phyloP scores from a whole-genome alignment of 2,329 filamentous ascomycete species.

The Aspergillus thermomutatus region DNA sequence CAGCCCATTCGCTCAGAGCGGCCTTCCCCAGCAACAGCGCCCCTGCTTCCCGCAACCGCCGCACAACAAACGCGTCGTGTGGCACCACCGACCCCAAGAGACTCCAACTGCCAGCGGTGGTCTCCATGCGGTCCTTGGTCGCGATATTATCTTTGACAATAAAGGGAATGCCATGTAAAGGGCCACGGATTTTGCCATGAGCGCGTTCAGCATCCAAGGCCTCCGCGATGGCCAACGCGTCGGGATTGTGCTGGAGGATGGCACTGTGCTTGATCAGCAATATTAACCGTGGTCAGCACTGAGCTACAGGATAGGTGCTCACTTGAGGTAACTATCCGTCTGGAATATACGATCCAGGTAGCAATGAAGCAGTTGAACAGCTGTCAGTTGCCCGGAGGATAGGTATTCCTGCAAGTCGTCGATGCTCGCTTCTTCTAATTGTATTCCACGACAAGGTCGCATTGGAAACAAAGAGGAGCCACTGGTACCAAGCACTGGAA shows the following conservation, averaged over 20 bases:
- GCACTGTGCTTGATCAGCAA: slow-evolving; percentile 19
- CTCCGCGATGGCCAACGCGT: slow-evolving; percentile 60
- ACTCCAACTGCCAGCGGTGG: slow-evolving; percentile 67
- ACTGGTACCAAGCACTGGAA: slow-evolving; percentile 34
- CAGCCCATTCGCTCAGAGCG: slow-evolving; percentile 70
- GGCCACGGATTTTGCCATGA: slow-evolving; percentile 56
- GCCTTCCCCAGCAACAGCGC: slow-evolving; percentile 70
- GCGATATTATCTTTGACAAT: slow-evolving; percentile 68
- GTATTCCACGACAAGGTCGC: slow-evolving; percentile 57
- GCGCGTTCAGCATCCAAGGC: slow-evolving; percentile 59
- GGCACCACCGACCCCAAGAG: slow-evolving; percentile 64
- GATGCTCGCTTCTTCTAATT: slow-evolving; percentile 67
- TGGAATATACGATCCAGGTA: slow-evolving; percentile 61
- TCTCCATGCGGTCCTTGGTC: slow-evolving; percentile 67
- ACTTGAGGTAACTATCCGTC: slow-evolving; percentile 64
- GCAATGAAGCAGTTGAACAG: slow-evolving; percentile 58
- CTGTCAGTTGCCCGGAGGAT: slow-evolving; percentile 53
- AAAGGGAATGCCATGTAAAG: slow-evolving; percentile 72
- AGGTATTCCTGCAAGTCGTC: slow-evolving; percentile 63
- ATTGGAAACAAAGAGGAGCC: slow-evolving; percentile 55
- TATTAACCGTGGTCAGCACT: not conserved
- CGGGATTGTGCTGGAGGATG: slow-evolving; percentile 66
- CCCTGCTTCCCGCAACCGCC: slow-evolving; percentile 60
- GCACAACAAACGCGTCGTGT: slow-evolving; percentile 64
- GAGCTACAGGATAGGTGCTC: slow-evolving; percentile 1